Evolutionary conservation across 2,329 filamentous ascomycete species (phyloP), one percentile per base, ranked within the genome.

Genomic region (Xylaria sp.): DNA sequence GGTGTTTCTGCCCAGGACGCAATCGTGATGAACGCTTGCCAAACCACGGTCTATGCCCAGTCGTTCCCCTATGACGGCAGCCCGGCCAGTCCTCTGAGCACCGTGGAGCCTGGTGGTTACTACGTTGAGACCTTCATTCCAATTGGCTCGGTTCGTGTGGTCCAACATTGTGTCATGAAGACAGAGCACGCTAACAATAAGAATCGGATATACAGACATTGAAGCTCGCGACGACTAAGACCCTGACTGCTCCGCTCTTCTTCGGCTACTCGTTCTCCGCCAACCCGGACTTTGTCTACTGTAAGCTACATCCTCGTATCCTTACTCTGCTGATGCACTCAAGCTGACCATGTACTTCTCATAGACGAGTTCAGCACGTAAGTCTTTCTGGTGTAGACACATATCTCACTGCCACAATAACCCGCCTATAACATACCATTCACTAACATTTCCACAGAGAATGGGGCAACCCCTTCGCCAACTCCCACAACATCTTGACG

Each of bases 401-500:
- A 46, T n/a, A 46, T 46, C 9, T 42, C 0, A 11, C 10, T 18
- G 16, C n/a, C 42, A n/a, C 13, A 6, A 13, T 46, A 4, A 16
- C 48, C 48, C 18, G 8, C 9, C 19, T 4, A 13, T 8, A 6
- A 4, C 4, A 30, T 35, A 50, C n/a, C 19, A 11, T 49, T 16
- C 34, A 3, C 64, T 67, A 64, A 66, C 48, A 1, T 7, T 18
- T 3, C 13, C 34, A 16, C 8, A 71, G 69, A 37, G 60, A 75
- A 65, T 76, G 52, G 30, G 76, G 76, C 34, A 78, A 78, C 71
- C 76, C 76, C 58, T 78, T 77, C 52, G 71, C 71, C 44, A 59
- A 61, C 57, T 61, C 67, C 54, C 73, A 68, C 64, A 77, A 77
- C 66, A 71, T 63, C 53, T 59, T 78, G 59, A 72, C 63, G 50